Base-by-base conservation (phyloP, 192 early-diverging fungal genomes). In the Coemansia sp. region DNA sequence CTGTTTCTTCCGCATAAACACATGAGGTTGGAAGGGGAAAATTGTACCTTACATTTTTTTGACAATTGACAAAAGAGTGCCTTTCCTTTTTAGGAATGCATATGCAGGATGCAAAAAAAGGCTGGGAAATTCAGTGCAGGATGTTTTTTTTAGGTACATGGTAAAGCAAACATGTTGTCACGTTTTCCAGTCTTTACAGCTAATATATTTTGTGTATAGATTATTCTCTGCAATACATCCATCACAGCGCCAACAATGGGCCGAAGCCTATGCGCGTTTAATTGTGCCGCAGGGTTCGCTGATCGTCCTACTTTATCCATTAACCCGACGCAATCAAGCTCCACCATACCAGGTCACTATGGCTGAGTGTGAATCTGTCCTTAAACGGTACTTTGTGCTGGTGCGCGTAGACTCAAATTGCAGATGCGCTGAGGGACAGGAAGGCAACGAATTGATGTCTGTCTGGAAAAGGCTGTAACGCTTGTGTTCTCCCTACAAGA, bases 381-480 rank as follows among this genome's bases (percentile, higher is more conserved):
- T 80, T 32, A 80, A 80, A 60, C 64, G 64, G 27, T 74, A 74
- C 69, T 80, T 80, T 80, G 66, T 80, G 32, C 68, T 80, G 5
- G 72, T 80, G 22, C 77, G 72, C 19, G 72, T 74, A 31, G 77
- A 80, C 22, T 62, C 77, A 6, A 80, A 80, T 57, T 80, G 77
- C 59, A 55, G 57, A 27, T 80, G 77, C 33, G 25, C 68, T 27
- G 77, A 80, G 42, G 77, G 77, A 23, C 67, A 80, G 24, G 72
- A 74, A 32, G 77, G 77, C 53, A 74, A 80, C 69, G 77, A 80
- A 31, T 60, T 80, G 11, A 60, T 80, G 62, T 74, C 72, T 3
- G 72, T 80, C 1, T 80, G 77, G 77, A 80, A 71, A 51, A 54
- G 72, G 20, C 54, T 74, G 14, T 80, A 59, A 51, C 7, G 19